phyloP scores from a whole-genome alignment of 1,139 yeast genomes.

The Taphrina deformans region DNA sequence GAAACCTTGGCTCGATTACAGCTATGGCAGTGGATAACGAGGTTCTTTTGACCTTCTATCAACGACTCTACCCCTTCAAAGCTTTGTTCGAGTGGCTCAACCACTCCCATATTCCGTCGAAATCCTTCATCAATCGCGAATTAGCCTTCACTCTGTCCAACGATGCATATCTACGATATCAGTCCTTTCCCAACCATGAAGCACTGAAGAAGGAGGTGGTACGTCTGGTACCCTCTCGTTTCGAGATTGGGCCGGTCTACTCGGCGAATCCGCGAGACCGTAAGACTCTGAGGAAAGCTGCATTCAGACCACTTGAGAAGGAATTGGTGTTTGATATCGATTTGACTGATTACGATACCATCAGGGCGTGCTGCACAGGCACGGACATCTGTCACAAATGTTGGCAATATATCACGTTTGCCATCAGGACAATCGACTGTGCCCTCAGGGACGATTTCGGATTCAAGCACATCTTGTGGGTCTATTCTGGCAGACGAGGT shows the following conservation, averaged over 20 bases:
- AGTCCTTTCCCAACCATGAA: slow-evolving; percentile 64
- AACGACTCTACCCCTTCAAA: slow-evolving; percentile 52
- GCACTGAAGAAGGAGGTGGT: slow-evolving; percentile 77
- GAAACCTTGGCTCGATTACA: background rate
- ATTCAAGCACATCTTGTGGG: slow-evolving; percentile 84
- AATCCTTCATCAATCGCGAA: slow-evolving; percentile 77
- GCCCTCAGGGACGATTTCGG: slow-evolving; percentile 88
- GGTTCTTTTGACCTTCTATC: slow-evolving; percentile 68
- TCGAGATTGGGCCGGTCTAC: slow-evolving; percentile 93
- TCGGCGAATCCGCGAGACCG: slow-evolving; percentile 82
- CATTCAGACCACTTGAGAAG: slow-evolving; percentile 77
- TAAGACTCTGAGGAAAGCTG: slow-evolving; percentile 72
- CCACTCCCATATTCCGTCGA: slow-evolving; percentile 70
- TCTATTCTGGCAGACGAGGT: slow-evolving; percentile 97
- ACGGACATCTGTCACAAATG: slow-evolving; percentile 84
- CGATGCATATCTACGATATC: slow-evolving; percentile 80
- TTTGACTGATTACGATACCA: slow-evolving; percentile 91
- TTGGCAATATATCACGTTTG: slow-evolving; percentile 92
- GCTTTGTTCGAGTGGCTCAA: slow-evolving; percentile 78
- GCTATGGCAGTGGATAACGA: slow-evolving; percentile 43
- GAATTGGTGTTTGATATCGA: slow-evolving; percentile 96
- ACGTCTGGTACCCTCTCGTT: slow-evolving; percentile 78
- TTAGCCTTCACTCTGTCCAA: slow-evolving; percentile 86
- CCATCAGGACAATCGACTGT: slow-evolving; percentile 69
- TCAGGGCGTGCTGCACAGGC: slow-evolving; percentile 89